A percentile compares a stretch with the other conserved stretches of the same genome.
phyloP scores from a whole-genome alignment of 1,284 basidiomycete species.

The Cerrena zonata region DNA sequence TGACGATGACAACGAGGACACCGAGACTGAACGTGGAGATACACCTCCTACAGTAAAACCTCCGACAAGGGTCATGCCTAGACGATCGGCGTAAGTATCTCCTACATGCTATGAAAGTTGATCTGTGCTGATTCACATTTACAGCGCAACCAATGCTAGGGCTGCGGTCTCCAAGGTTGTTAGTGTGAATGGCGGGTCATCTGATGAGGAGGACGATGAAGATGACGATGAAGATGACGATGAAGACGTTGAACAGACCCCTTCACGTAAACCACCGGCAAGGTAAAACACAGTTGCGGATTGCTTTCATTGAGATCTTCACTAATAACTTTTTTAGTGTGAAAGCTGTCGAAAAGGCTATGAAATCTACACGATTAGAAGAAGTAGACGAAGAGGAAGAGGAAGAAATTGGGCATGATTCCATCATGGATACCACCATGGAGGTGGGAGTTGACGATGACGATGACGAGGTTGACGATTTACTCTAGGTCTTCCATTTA shows the following conservation, averaged over 20 bases:
- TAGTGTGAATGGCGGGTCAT: slow-evolving; percentile 11
- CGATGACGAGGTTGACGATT: slow-evolving; percentile 25
- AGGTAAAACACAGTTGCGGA: background rate
- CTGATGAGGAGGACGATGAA: slow-evolving; percentile 29
- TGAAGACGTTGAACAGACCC: slow-evolving; percentile 25
- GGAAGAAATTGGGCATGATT: slow-evolving; percentile 17
- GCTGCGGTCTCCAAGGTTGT: slow-evolving; percentile 22
- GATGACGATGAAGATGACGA: slow-evolving; percentile 29
- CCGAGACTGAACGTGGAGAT: slow-evolving; percentile 19
- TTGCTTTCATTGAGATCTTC: background rate
- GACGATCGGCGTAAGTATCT: slow-evolving; percentile 32
- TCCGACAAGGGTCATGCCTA: slow-evolving; percentile 31
- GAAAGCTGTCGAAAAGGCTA: slow-evolving; percentile 1
- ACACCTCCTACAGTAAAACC: slow-evolving; percentile 20
- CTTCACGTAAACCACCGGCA: slow-evolving; percentile 15
- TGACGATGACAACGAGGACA: slow-evolving; percentile 39
- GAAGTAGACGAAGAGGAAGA: slow-evolving; percentile 18
- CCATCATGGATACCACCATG: slow-evolving; percentile 23
- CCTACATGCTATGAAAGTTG: no score
- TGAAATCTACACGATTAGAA: slow-evolving; percentile 8
- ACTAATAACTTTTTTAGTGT: background rate
- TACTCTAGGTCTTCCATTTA: slow-evolving; percentile 8
- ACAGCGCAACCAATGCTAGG: slow-evolving; percentile 22
- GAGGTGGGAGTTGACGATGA: slow-evolving; percentile 18
- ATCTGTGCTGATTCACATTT: slow-evolving; percentile 3